A percentile compares a stretch with the other conserved stretches of the same genome.
These are phyloP conservation scores for Scolecobasidium constrictum DNA, from an alignment of 2,329 filamentous ascomycete species.

Conservation along the genomic window DNA sequence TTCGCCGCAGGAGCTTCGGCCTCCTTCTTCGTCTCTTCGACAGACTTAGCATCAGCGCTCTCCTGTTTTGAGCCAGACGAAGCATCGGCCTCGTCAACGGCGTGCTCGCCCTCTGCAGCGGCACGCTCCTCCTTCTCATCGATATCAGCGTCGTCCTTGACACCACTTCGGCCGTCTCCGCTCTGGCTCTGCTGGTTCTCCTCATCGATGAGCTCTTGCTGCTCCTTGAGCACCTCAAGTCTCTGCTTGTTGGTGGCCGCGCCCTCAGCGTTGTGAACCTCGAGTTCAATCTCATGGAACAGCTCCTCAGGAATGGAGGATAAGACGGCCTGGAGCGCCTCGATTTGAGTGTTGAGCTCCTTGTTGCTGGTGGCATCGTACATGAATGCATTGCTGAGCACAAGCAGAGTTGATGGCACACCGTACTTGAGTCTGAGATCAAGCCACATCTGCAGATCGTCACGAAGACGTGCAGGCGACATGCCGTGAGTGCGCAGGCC, in stretches of 20 bases:
- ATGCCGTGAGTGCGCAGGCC: constrained; percentile 89
- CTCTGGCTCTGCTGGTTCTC: constrained; percentile 86
- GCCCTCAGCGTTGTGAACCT: constrained; percentile 93
- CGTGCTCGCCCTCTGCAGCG: not conserved
- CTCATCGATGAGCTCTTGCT: constrained; percentile 95
- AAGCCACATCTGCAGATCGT: constrained; percentile 88
- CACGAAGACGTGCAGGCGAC: constrained; percentile 74
- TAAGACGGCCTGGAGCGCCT: constrained; percentile 82
- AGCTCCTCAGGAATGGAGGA: constrained; percentile 94
- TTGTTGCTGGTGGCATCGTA: constrained; percentile 64
- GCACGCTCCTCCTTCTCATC: constrained; percentile 73
- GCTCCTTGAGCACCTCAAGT: constrained; percentile 94
- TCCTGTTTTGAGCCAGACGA: not conserved
- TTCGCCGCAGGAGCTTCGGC: not conserved
- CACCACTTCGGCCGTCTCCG: constrained; percentile 41
- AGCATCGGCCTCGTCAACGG: not conserved
- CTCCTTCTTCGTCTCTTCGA: not conserved
- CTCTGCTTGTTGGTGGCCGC: constrained; percentile 98
- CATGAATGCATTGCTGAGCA: constrained; percentile 95
- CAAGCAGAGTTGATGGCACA: constrained; percentile 90
- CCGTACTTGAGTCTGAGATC: constrained; percentile 87
- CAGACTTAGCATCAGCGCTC: not conserved
- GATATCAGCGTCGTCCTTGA: constrained; percentile 82
- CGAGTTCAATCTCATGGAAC: constrained; percentile 98
- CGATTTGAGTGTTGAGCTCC: constrained; percentile 81